Conservation (phyloP, 305 asterid genomes). For the Solanum hybrid region DNA sequence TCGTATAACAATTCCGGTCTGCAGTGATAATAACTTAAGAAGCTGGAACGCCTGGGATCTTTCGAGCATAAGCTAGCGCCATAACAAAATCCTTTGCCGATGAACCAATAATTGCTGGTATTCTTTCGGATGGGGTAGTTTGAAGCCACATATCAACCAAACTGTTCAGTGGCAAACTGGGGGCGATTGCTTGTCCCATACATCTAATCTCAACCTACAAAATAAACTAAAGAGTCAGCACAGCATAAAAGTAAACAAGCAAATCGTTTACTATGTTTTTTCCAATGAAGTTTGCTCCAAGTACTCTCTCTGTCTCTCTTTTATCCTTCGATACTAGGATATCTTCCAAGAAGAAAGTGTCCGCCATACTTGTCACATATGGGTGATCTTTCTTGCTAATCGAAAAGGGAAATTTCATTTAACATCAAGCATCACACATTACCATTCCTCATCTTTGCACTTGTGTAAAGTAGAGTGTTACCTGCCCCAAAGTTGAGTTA, state of each 20-base stretch:
- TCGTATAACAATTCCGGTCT: neutral
- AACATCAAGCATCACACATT: neutral
- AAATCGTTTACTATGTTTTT: neutral
- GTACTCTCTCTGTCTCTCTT: neutral
- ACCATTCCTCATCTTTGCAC: constrained; percentile 2
- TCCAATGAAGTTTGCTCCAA: neutral
- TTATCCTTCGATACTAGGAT: neutral
- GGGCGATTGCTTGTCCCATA: constrained; percentile 65
- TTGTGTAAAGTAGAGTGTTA: neutral
- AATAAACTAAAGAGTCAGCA: constrained; percentile 1
- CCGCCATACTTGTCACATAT: neutral
- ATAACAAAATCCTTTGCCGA: constrained; percentile 90
- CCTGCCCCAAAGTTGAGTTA: neutral
- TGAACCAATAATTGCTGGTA: constrained; percentile 60
- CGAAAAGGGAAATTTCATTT: neutral
- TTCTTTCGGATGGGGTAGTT: constrained; percentile 37
- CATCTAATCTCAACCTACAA: constrained; percentile 77
- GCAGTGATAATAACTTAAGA: constrained; percentile 4
- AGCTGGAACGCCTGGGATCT: neutral
- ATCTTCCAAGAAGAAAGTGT: neutral
- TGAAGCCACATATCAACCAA: constrained; percentile 76
- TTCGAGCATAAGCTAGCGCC: constrained; percentile 52
- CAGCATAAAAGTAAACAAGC: neutral
- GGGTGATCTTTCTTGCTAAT: neutral
- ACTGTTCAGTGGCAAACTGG: constrained; percentile 52